Evolutionary conservation across 768 basidiomycete genomes (phyloP), one percentile per base, ranked within the genome.

Genomic region (Chalciporus chontae): DNA sequence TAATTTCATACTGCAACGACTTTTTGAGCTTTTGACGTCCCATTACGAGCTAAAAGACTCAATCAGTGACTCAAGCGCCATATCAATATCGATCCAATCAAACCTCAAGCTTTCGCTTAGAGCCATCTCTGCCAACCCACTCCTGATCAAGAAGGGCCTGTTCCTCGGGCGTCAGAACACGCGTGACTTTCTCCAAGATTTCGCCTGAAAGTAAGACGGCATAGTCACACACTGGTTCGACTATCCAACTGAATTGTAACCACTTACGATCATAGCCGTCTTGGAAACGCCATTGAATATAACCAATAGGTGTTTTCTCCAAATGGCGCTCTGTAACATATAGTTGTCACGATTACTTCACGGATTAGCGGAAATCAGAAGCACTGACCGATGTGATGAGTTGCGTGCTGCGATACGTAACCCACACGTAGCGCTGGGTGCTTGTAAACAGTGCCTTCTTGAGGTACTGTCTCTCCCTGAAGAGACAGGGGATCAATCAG

Each of bases 201-300:
- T 98, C 94, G 57, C 87, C 87, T 90, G 50, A 36, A 36, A 36
- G 52, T 51, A 42, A 53, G 40, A 50, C 53, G 58, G 39, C 43
- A 52, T 49, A 52, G 37, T 48, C 41, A 47, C 34, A 49, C 38
- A 43, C 36, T 47, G 37, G 29, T 19, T 56, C 52, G 42, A 26
- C 15, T 40, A 29, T 55, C 45, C 48, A 38, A 57, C 15, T 48
- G 9, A 53, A 21, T 34, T 41, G 40, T 65, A 36, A 53, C 50
- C 51, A 75, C 83, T 57, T 67, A 89, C 93, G 88, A 77, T 98
- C 94, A 70, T 95, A 89, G 43, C 94, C 95, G 69, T 96, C 94
- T 67, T 97, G 94, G 82, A 94, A 98, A 60, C 94, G 88, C 94
- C 94, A 98, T 73, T 96, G 93, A 61, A 97, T 96, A 65, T 98